Evolutionary conservation across 768 basidiomycete genomes (phyloP).

Genomic region (Calocera cornea): DNA sequence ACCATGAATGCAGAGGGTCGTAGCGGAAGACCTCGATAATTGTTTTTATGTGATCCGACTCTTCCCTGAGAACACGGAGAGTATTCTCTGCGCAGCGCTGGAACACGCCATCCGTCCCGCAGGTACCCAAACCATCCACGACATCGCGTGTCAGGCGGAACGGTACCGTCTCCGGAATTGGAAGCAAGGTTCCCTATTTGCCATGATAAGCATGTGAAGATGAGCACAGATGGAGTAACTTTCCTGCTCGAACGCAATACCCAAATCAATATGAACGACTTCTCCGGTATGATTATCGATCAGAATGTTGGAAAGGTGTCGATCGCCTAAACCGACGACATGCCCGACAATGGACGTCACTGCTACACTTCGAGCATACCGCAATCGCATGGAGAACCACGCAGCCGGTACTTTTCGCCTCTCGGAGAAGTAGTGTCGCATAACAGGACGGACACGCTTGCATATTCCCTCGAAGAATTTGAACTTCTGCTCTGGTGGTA

Average conservation of each 20-base stretch:
- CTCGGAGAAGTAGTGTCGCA: constrained; percentile 91
- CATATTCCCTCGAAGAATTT: constrained; percentile 29
- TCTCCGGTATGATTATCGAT: constrained; percentile 73
- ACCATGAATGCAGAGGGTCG: constrained; percentile 92
- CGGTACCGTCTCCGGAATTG: constrained; percentile 76
- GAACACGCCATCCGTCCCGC: constrained; percentile 88
- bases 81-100: constrained; percentile 92
- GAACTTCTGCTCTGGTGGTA: constrained; percentile 7
- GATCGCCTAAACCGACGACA: constrained; percentile 81
- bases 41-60: constrained; percentile 79
- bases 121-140: constrained; percentile 83
- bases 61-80: constrained; percentile 71
- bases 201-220: background rate
- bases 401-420: constrained; percentile 72
- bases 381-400: constrained; percentile 85
- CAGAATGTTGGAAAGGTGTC: constrained; percentile 85
- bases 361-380: constrained; percentile 85
- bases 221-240: constrained; percentile 13
- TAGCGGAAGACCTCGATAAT: constrained; percentile 94
- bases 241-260: constrained; percentile 93
- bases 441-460: constrained; percentile 57
- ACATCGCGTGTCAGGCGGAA: constrained; percentile 92
- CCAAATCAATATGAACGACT: constrained; percentile 88
- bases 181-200: constrained; percentile 59
- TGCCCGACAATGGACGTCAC: constrained; percentile 90